Percentiles rank a stretch among this genome's conserved stretches.
Conservation (phyloP, 352 stramenopile species). For the Phytophthora europaea region DNA sequence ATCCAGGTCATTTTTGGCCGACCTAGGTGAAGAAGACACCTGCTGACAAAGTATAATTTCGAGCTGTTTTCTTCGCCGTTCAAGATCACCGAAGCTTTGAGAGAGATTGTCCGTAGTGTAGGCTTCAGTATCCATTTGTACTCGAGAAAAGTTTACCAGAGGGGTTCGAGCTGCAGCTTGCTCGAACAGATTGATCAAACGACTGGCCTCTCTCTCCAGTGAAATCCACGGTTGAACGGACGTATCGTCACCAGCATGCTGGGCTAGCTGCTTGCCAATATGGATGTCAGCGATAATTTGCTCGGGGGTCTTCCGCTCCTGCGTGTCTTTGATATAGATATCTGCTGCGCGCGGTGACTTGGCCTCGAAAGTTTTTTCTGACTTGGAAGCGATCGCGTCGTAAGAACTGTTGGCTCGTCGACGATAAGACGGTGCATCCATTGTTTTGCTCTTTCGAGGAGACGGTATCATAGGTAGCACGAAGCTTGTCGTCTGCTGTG, state of each 20-base stretch:
- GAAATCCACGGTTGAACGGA: slow-evolving; percentile 14
- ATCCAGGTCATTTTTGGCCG: neutral
- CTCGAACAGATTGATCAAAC: slow-evolving; percentile 2
- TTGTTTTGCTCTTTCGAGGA: slow-evolving; percentile 2
- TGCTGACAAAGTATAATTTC: slow-evolving; percentile 17
- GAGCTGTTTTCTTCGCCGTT: slow-evolving; percentile 14
- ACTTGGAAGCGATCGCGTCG: neutral
- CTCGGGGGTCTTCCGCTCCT: slow-evolving; percentile 40
- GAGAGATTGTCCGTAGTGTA: neutral
- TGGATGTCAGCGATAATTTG: slow-evolving; percentile 52
- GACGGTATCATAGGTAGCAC: slow-evolving; percentile 25
- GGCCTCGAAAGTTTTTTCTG: neutral
- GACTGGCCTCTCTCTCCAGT: slow-evolving; percentile 18
- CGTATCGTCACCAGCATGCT: slow-evolving; percentile 17
- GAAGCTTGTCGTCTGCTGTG: neutral
- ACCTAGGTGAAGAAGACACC: slow-evolving; percentile 5
- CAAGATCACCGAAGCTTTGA: slow-evolving; percentile 17
- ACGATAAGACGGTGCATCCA: neutral
- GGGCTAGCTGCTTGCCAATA: slow-evolving; percentile 31
- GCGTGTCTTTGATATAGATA: slow-evolving; percentile 41
- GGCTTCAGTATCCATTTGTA: neutral
- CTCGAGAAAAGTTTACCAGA: neutral
- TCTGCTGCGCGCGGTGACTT: slow-evolving; percentile 18
- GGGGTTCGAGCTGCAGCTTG: neutral
- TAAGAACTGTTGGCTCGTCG: neutral